These are phyloP conservation scores for Pyrenula aspistea DNA, from an alignment of 495 filamentous ascomycete genomes.

Conservation along the genomic window DNA sequence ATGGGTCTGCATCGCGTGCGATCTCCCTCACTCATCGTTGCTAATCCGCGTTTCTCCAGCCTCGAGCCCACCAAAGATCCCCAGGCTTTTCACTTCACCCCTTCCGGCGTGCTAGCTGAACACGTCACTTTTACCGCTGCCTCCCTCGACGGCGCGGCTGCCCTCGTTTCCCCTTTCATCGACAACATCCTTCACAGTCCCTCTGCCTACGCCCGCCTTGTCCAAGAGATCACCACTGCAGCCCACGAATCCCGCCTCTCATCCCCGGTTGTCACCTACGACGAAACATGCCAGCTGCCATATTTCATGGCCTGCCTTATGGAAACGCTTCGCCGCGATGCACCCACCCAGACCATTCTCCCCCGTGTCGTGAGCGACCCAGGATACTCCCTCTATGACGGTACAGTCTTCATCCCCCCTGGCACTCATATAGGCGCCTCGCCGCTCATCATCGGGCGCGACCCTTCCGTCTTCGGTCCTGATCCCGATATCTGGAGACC, in stretches of 20 bases:
- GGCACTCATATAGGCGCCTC: constrained; percentile 3
- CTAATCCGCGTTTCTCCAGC: not conserved
- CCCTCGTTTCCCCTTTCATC: constrained; percentile 8
- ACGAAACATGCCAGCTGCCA: constrained; percentile 7
- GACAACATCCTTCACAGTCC: constrained; percentile 3
- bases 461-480: constrained; percentile 12
- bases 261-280: constrained; percentile 4
- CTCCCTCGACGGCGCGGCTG: constrained; percentile 5
- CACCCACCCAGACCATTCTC: constrained; percentile 7
- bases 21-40: not conserved
- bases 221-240: not conserved
- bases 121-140: constrained; percentile 4
- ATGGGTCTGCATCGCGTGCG: not conserved
- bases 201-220: not conserved
- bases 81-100: not conserved
- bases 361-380: constrained; percentile 2
- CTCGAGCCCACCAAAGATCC: not conserved
- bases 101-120: not conserved
- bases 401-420: not conserved
- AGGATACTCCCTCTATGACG: not conserved
- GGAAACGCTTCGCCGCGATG: constrained; percentile 7
- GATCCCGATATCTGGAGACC: constrained; percentile 47
- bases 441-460: constrained; percentile 4
- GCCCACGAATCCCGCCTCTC: not conserved
- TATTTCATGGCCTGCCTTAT: constrained; percentile 10